Conservation (phyloP, 2,329 filamentous ascomycete species). For the Penicillium sp. region DNA sequence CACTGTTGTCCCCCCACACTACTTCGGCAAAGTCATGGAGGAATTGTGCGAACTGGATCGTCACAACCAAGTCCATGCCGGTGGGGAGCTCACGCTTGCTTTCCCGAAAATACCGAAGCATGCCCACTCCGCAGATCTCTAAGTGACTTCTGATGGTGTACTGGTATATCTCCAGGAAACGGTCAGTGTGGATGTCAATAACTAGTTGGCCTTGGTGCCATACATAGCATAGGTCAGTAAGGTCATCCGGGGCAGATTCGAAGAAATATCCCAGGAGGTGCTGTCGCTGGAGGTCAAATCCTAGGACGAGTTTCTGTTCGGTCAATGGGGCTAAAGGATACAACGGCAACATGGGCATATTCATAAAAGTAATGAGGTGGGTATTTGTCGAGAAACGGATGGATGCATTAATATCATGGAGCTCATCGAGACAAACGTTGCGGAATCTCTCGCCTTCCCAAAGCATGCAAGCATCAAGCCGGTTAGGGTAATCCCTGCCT, state of each 20-base stretch:
- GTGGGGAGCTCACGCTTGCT: constrained; percentile 19
- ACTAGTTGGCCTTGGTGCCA: constrained; percentile 27
- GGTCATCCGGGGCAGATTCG: constrained; percentile 21
- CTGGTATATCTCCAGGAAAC: constrained; percentile 23
- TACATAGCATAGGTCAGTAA: constrained; percentile 25
- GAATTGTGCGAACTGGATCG: constrained; percentile 32
- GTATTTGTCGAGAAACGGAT: background rate
- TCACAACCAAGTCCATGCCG: constrained; percentile 34
- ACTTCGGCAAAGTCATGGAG: constrained; percentile 28
- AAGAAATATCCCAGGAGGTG: constrained; percentile 29
- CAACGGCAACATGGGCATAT: background rate
- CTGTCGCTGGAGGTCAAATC: constrained; percentile 24
- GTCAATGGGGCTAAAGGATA: background rate
- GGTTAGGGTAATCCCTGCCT: constrained; percentile 12
- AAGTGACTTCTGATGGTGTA: constrained; percentile 16
- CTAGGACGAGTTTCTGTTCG: constrained; percentile 27
- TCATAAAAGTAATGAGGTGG: background rate
- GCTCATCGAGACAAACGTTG: constrained; percentile 23
- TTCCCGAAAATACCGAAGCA: constrained; percentile 26
- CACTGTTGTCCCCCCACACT: background rate
- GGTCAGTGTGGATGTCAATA: constrained; percentile 24
- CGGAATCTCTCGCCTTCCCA: constrained; percentile 27
- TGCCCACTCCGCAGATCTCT: constrained; percentile 20
- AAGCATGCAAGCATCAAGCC: constrained; percentile 26
- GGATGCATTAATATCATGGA: constrained; percentile 13